phyloP scores from a whole-genome alignment of 2,329 filamentous ascomycete genomes.

The Colletotrichum echinochloae region DNA sequence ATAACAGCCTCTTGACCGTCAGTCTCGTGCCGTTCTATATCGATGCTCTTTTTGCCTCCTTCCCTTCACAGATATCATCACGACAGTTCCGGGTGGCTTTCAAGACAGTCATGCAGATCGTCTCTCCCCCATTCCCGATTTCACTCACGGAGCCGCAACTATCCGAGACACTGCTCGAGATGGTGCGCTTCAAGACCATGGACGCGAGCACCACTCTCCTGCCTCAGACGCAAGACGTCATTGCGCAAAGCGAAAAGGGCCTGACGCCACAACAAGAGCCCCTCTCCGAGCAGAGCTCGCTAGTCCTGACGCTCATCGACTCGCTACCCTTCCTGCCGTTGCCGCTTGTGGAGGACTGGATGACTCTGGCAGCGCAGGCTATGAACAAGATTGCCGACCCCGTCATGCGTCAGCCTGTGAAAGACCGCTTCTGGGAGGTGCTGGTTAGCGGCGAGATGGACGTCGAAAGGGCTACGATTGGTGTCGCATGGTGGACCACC shows the following conservation, averaged over 20 bases:
- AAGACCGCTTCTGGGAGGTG: constrained; percentile 82
- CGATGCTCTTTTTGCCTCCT: constrained; percentile 81
- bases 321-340: constrained; percentile 80
- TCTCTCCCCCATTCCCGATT: constrained; percentile 82
- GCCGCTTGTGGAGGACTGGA: constrained; percentile 81
- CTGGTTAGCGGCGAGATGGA: constrained; percentile 88
- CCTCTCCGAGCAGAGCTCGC: constrained; percentile 82
- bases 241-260: constrained; percentile 44
- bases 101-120: constrained; percentile 84
- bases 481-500: constrained; percentile 87
- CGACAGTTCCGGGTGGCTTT: constrained; percentile 92
- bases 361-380: constrained; percentile 76
- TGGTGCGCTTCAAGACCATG: constrained; percentile 75
- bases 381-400: constrained; percentile 73
- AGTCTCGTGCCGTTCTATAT: constrained; percentile 86
- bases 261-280: constrained; percentile 46
- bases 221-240: constrained; percentile 53
- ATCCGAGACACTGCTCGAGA: constrained; percentile 84
- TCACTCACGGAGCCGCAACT: constrained; percentile 79
- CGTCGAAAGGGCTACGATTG: constrained; percentile 81
- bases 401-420: constrained; percentile 72
- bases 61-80: constrained; percentile 81
- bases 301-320: constrained; percentile 83
- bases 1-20: constrained; percentile 77
- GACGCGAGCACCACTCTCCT: constrained; percentile 60